phyloP scores from a whole-genome alignment of 352 stramenopile species.

The Pythium phragmiticola region DNA sequence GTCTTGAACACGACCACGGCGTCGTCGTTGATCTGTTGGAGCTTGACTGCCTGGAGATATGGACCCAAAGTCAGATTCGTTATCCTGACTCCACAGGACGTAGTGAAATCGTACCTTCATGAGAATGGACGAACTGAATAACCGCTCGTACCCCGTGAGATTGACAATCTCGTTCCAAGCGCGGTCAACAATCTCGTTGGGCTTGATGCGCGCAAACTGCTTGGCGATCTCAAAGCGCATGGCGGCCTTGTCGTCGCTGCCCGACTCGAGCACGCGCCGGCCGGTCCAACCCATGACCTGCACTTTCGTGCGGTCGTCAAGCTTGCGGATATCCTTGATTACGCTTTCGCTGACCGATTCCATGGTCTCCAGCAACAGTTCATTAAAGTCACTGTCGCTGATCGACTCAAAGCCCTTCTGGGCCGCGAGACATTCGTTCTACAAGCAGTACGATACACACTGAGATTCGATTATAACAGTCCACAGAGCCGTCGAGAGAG shows the following conservation, averaged over 20 bases:
- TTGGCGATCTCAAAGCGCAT: conserved; percentile 53
- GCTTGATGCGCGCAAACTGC: conserved; percentile 34
- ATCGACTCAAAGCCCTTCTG: conserved; percentile 19
- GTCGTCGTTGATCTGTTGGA: conserved; percentile 41
- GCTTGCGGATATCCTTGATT: conserved; percentile 20
- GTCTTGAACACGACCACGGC: conserved; percentile 36
- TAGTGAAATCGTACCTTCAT: conserved; percentile 24
- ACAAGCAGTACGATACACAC: background rate
- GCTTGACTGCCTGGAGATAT: conserved; percentile 24
- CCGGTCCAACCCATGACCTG: conserved; percentile 57
- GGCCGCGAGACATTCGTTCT: conserved; percentile 13
- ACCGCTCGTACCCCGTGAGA: conserved; percentile 28
- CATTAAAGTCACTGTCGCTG: conserved; percentile 10
- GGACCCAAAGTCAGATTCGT: background rate
- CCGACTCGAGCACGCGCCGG: conserved; percentile 39
- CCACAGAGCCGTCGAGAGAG: background rate
- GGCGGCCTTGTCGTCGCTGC: conserved; percentile 9
- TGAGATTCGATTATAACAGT: background rate
- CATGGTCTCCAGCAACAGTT: conserved; percentile 11
- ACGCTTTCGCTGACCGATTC: conserved; percentile 32
- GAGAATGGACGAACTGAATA: conserved; percentile 34
- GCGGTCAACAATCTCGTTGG: conserved; percentile 35
- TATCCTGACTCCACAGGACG: background rate
- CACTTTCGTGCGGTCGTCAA: conserved; percentile 34
- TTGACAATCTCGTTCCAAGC: conserved; percentile 31